Evolutionary conservation across 2,329 filamentous ascomycete species (phyloP), one percentile per base, ranked within the genome.

Genomic region (Talaromyces sp.): DNA sequence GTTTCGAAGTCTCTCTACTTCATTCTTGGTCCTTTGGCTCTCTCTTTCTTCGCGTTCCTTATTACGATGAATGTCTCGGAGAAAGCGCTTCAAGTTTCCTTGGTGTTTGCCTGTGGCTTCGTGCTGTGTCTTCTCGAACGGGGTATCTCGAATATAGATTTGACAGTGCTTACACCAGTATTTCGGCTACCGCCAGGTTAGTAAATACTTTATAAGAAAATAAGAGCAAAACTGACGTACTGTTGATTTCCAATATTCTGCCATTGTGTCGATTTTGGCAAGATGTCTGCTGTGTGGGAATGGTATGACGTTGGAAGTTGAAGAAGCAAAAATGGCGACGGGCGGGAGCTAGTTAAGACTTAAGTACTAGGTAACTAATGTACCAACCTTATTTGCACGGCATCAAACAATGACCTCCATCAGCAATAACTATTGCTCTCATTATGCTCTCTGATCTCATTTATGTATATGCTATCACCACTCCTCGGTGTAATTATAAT

Each of bases 131-230:
- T 87, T 88, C 73, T 96, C 92, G 73, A 97, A 85, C 65, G 90
- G 87, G 21, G 92, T 97, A 79, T 99, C 94, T 75, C 90, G 89
- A 52, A 99, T 89, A 75, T 86, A 97, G 70, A 83, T 84, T 70
- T 85, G 84, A 83, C 94, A 99, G 79, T 96, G 90, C 75, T 97
- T 97, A 84, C 94, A 99, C 91, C 92, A 97, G 78, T 96, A 96
- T 71, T 88, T 93, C 5, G 92, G 92, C 73, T 86, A 51, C 43
- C 10, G 11, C 17, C 41, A n/a, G 19, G 52, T 74, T 58, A 71
- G 67, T 40, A 55, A 48, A n/a, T 31, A 33, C 15, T 9, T 25
- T 5, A 9, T 17, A 28, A 31, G 9, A 40, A 25, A 1, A 6
- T 9, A 52, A 35, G 15, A 36, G 31, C 9, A 1, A 5, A 19